Evolutionary conservation across 208 protist genomes (phyloP), one percentile per base, ranked within the genome.

Genomic region (Wallacemonas sp.): DNA sequence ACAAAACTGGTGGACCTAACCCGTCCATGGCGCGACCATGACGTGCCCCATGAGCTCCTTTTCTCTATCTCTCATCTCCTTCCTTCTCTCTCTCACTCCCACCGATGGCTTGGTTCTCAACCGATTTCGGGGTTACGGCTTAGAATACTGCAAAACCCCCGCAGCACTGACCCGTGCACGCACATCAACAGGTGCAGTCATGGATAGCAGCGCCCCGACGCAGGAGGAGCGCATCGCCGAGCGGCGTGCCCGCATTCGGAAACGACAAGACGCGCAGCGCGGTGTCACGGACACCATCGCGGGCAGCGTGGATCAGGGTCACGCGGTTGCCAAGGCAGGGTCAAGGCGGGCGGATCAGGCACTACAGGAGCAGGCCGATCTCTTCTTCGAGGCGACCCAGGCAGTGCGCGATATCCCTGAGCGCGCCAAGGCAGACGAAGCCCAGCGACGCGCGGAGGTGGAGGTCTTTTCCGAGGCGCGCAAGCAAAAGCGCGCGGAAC

Each of bases 351-450:
- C 84, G 9, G 60, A 54, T 5, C 58, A 92, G 42, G 73, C 81
- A 3, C 76, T 79, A 0, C 53, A 69, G 8, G 68, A 68, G 24
- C 84, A 95, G 73, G 66, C 77, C 3, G 62, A 60, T 1, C 17
- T 88, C 9, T 81, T 74, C 48, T 48, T 64, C 46, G 60, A 75
- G 0, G 83, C 75, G 9, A 39, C 79, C 37, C 54, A 78, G 10
- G 79, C 83, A 1, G 77, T 96, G 15, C 93, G 84, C 19, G 52
- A 69, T 36, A 82, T 87, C 45, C 68, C 77, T 29, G 85, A 91
- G n/a, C 57, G 64, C 1, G 75, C 82, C 0, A 83, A 85, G 59
- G 62, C 63, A 9, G 67, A 75, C 3, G 95, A 98, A 67, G 86
- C 78, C 22, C 68, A 90, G 24, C 85, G 92, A 10, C 81, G 91